phyloP scores from a whole-genome alignment of 352 stramenopile genomes.

The Phytopythium sindhum region DNA sequence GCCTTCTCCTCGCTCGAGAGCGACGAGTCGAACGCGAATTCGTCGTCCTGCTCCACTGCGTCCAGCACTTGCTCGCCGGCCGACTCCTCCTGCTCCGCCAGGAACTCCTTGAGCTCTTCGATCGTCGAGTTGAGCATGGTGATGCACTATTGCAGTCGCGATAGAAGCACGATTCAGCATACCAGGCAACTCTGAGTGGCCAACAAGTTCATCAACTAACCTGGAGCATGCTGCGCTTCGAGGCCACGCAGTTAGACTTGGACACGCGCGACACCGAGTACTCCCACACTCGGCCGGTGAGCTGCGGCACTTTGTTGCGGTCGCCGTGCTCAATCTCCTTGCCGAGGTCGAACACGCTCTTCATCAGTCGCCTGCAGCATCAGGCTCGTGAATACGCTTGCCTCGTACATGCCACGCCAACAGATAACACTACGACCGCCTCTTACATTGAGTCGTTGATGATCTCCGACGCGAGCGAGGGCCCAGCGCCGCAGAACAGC shows the following conservation, averaged over 20 bases:
- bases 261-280: constrained; percentile 59
- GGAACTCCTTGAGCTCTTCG: constrained; percentile 74
- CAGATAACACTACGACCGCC: neutral
- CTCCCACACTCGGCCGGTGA: constrained; percentile 84
- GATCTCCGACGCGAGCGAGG: constrained; percentile 74
- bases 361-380: constrained; percentile 59
- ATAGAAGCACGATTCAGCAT: neutral
- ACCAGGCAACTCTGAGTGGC: neutral
- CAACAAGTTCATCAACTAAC: constrained; percentile 14
- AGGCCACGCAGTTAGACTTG: constrained; percentile 86
- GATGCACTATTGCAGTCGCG: constrained; percentile 44
- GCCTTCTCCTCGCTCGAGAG: constrained; percentile 62
- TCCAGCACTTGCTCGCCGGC: constrained; percentile 22
- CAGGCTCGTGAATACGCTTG: neutral
- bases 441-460: constrained; percentile 63
- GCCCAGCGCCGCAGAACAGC: constrained; percentile 72
- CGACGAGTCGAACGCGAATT: constrained; percentile 74
- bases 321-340: constrained; percentile 44
- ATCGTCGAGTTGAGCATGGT: constrained; percentile 81
- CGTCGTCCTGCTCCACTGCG: constrained; percentile 65
- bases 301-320: constrained; percentile 51
- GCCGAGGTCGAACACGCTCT: constrained; percentile 61
- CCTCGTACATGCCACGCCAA: neutral
- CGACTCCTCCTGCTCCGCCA: constrained; percentile 45
- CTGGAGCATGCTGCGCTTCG: constrained; percentile 85